Evolutionary conservation across 2,329 filamentous ascomycete genomes (phyloP).

Genomic region (Paraconiothyrium brasiliense): DNA sequence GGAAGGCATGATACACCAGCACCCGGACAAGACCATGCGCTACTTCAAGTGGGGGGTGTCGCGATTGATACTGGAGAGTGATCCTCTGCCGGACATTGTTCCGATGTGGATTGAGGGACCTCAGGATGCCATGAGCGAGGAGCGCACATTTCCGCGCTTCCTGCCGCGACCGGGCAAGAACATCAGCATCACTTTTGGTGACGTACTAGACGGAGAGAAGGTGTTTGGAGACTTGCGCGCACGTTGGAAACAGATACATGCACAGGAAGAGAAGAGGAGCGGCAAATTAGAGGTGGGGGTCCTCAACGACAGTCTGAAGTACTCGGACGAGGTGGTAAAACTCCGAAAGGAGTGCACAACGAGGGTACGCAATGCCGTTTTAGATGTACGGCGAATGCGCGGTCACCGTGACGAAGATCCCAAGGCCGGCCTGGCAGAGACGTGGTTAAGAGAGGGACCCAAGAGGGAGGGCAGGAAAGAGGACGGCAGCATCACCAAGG

Average conservation of each 20-base stretch:
- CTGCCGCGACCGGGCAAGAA: constrained; percentile 77
- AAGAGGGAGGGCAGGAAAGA: constrained; percentile 66
- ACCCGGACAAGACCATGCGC: constrained; percentile 78
- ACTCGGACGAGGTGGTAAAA: constrained; percentile 77
- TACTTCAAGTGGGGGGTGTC: constrained; percentile 99
- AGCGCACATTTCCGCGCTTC: constrained; percentile 79
- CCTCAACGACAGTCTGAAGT: constrained; percentile 71
- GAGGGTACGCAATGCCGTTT: constrained; percentile 79
- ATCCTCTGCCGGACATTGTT: constrained; percentile 86
- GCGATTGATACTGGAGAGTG: constrained; percentile 86
- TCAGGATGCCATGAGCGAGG: constrained; percentile 87
- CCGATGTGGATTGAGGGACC: constrained; percentile 95
- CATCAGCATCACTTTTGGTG: constrained; percentile 80
- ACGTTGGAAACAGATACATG: constrained; percentile 76
- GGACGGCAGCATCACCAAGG: constrained; percentile 69
- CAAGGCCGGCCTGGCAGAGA: constrained; percentile 79
- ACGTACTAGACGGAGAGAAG: constrained; percentile 75
- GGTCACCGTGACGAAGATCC: constrained; percentile 85
- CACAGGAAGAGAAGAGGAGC: constrained; percentile 58
- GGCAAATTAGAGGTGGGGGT: constrained; percentile 63
- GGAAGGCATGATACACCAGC: constrained; percentile 93
- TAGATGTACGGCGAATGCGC: constrained; percentile 76
- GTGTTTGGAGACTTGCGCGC: constrained; percentile 80
- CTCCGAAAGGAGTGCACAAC: constrained; percentile 82
- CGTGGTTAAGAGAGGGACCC: constrained; percentile 72